A percentile compares a stretch with the other conserved stretches of the same genome.
phyloP scores from a whole-genome alignment of 1,284 basidiomycete genomes.

The Bondarzewia mesenterica region DNA sequence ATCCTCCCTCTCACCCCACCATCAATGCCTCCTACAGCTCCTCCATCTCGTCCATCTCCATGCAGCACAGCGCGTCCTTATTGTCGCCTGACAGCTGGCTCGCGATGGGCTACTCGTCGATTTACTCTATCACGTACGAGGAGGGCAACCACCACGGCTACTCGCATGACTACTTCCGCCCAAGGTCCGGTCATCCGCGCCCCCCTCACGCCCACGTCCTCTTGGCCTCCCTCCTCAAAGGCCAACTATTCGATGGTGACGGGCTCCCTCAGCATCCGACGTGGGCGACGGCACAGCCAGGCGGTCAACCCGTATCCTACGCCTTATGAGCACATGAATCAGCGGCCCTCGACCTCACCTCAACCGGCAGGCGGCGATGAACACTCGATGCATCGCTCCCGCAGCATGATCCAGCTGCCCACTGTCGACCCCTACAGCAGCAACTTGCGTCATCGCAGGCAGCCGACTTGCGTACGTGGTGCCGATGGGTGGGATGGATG shows the following conservation, averaged over 20 bases:
- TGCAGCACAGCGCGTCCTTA: slow-evolving; percentile 64
- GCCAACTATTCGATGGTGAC: slow-evolving; percentile 37
- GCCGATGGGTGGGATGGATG: slow-evolving; percentile 28
- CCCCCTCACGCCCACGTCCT: slow-evolving; percentile 28
- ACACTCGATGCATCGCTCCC: slow-evolving; percentile 51
- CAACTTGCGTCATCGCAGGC: slow-evolving; percentile 42
- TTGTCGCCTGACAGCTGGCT: slow-evolving; percentile 76
- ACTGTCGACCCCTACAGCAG: slow-evolving; percentile 59
- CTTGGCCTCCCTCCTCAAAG: slow-evolving; percentile 56
- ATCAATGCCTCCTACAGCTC: slow-evolving; percentile 63
- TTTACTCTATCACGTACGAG: slow-evolving; percentile 64
- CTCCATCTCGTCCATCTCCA: slow-evolving; percentile 48
- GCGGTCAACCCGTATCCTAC: slow-evolving; percentile 77
- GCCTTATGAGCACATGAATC: slow-evolving; percentile 53
- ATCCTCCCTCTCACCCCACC: slow-evolving; percentile 36
- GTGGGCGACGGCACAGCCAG: slow-evolving; percentile 69
- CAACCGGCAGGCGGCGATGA: slow-evolving; percentile 48
- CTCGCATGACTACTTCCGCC: slow-evolving; percentile 39
- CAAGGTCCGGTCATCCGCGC: slow-evolving; percentile 63
- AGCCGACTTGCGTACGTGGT: slow-evolving; percentile 70
- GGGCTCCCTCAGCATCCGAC: slow-evolving; percentile 53
- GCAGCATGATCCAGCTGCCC: slow-evolving; percentile 73
- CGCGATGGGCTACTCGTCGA: slow-evolving; percentile 73
- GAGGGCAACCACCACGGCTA: slow-evolving; percentile 37
- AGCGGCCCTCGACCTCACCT: slow-evolving; percentile 62